A percentile compares a stretch with the other conserved stretches of the same genome.
Evolutionary conservation across 2,329 filamentous ascomycete species (phyloP).

Genomic region (Cordyceps cicadae): DNA sequence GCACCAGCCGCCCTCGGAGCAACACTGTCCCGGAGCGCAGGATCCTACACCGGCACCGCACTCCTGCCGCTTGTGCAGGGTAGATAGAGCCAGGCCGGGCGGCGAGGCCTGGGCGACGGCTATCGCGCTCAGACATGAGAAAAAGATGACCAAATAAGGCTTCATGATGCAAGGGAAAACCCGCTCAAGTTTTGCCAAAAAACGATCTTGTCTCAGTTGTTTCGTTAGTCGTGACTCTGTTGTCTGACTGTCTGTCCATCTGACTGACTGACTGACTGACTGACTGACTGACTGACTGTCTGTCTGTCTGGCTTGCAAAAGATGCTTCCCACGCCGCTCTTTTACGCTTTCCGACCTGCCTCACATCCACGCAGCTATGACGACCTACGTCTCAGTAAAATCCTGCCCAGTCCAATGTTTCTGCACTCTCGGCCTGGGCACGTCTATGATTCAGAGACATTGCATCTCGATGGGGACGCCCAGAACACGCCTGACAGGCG

Average conservation of each 20-base stretch:
- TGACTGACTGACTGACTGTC: no score
- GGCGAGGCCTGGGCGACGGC: neutral
- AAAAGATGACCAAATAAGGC: neutral
- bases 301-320: no score
- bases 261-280: no score
- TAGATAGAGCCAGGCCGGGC: neutral
- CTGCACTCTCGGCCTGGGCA: no score
- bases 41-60: constrained; percentile 29
- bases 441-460: neutral
- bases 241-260: no score
- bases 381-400: neutral
- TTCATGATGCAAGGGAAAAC: neutral
- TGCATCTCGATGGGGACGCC: neutral
- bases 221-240: no score
- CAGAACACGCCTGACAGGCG: neutral
- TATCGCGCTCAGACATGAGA: neutral
- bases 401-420: neutral
- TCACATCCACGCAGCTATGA: neutral
- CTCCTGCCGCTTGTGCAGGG: constrained; percentile 8
- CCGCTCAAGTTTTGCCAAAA: neutral
- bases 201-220: neutral
- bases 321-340: no score
- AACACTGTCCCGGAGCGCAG: constrained; percentile 26
- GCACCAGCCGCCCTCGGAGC: constrained; percentile 30
- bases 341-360: no score